Percentiles rank a stretch among this genome's conserved stretches.
These are phyloP conservation scores for Kwoniella europaea DNA, from an alignment of 768 basidiomycete genomes.

Conservation along the genomic window DNA sequence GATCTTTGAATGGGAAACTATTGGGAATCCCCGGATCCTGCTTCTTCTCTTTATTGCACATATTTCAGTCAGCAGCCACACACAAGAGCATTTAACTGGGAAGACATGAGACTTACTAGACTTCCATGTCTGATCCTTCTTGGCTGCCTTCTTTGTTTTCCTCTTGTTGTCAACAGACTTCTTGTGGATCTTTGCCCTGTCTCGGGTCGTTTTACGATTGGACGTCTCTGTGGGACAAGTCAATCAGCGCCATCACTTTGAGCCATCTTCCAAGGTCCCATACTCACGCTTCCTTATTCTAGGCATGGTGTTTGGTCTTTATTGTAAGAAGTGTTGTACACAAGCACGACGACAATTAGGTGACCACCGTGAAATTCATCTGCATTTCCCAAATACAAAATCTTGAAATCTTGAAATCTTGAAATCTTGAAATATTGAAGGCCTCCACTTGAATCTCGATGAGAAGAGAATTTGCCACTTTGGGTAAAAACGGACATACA, in stretches of 20 bases:
- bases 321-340: no score
- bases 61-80: no score
- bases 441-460: slow-evolving; percentile 16
- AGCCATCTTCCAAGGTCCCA: not conserved
- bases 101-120: no score
- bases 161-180: slow-evolving; percentile 77
- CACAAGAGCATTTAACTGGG: no score
- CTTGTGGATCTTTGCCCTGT: slow-evolving; percentile 73
- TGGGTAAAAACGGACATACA: not conserved
- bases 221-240: slow-evolving; percentile 69
- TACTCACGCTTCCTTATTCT: slow-evolving; percentile 57
- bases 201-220: slow-evolving; percentile 74
- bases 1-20: slow-evolving; percentile 90
- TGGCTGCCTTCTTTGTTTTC: slow-evolving; percentile 74
- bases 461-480: slow-evolving; percentile 3
- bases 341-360: no score
- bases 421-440: slow-evolving; percentile 25
- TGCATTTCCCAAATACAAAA: slow-evolving; percentile 4
- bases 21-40: slow-evolving; percentile 95
- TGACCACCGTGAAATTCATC: not conserved
- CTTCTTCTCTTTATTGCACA: no score
- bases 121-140: slow-evolving; percentile 85
- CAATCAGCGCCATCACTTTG: no score
- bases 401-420: slow-evolving; percentile 21
- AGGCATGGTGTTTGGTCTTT: slow-evolving; percentile 40